Evolutionary conservation across 2,329 filamentous ascomycete species (phyloP).

Genomic region (Ophiostoma angusticollis): DNA sequence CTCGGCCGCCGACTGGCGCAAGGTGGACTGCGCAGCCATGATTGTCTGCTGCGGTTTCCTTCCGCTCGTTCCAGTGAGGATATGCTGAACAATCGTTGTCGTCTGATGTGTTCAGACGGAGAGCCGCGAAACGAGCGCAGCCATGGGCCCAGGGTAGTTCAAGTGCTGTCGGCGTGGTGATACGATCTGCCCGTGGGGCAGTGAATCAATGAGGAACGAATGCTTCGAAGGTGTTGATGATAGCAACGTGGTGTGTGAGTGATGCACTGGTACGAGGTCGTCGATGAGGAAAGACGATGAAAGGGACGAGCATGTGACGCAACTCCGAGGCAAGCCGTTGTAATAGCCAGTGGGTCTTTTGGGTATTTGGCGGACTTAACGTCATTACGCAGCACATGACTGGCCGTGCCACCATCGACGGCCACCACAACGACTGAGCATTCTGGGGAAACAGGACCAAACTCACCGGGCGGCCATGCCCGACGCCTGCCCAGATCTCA

Average conservation of each 20-base stretch:
- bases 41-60: conserved; percentile 23
- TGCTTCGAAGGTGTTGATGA: too few species aligned
- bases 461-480: too few species aligned
- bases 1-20: conserved; percentile 52
- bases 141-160: neutral
- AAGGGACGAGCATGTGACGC: conserved; percentile 9
- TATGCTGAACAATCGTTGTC: too few species aligned
- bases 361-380: neutral
- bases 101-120: neutral
- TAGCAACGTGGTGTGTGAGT: too few species aligned
- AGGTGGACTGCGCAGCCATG: conserved; percentile 84
- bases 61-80: too few species aligned
- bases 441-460: too few species aligned
- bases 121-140: conserved; percentile 1
- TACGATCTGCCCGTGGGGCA: too few species aligned
- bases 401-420: neutral
- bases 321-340: conserved; percentile 10
- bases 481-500: too few species aligned
- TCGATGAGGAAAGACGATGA: neutral
- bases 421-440: too few species aligned
- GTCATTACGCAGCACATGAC: conserved; percentile 7
- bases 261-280: neutral
- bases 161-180: neutral
- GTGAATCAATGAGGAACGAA: too few species aligned
- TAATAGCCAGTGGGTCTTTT: neutral